These are phyloP conservation scores for Chamaecyparis obtusa DNA, from an alignment of 75 land plant species.

Conservation along the genomic window DNA sequence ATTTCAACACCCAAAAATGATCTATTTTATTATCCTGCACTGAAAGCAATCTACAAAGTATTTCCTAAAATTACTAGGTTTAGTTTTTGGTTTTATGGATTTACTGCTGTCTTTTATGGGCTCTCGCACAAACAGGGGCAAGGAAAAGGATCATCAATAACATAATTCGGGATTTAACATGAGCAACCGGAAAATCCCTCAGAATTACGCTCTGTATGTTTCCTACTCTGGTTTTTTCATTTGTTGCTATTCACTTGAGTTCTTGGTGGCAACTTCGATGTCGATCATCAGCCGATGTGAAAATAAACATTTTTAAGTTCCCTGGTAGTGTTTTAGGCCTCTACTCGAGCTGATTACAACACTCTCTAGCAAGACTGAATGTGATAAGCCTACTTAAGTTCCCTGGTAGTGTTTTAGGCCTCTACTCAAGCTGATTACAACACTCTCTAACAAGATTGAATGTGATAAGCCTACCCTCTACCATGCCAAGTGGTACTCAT, in stretches of 20 bases:
- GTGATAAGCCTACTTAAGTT: neutral
- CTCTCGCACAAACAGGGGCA: neutral
- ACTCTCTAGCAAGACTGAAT: neutral
- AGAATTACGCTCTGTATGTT: neutral
- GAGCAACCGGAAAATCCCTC: neutral
- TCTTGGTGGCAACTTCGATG: neutral
- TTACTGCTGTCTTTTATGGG: neutral
- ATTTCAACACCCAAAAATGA: neutral
- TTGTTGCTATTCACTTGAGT: neutral
- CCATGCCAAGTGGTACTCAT: neutral
- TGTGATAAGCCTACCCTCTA: neutral
- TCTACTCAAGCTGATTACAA: neutral
- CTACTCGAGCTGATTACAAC: neutral
- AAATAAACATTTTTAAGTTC: neutral
- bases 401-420: neutral
- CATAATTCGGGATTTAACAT: neutral
- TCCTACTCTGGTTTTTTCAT: neutral
- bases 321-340: neutral
- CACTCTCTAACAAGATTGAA: neutral
- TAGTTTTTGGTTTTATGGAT: neutral
- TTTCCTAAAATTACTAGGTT: neutral
- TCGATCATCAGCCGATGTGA: neutral
- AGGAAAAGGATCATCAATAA: neutral
- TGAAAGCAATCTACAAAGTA: neutral
- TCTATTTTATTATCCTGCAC: neutral